Evolutionary conservation across 208 protist species (phyloP), one percentile per base, ranked within the genome.

Genomic region (Leishmania lainsoni): DNA sequence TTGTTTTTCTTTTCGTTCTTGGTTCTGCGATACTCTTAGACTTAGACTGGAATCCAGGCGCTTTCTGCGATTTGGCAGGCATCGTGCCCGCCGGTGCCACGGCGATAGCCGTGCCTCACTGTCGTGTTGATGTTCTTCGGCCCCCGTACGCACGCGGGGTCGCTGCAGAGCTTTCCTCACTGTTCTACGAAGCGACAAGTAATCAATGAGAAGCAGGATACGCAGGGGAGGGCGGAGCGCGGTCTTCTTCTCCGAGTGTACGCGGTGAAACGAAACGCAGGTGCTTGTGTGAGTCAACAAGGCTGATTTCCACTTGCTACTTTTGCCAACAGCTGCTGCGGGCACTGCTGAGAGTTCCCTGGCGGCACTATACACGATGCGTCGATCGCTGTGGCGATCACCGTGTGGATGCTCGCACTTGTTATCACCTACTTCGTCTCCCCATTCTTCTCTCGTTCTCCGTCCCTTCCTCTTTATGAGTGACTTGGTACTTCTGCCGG

Each of bases 1-100:
- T 76, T 70, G n/a, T 56, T 71, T 17, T 17, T 39, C 39, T 54
- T 69, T 65, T 49, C 26, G 69, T 51, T 78, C 39, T 58, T 42
- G 45, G 45, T 14, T 6, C 12, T 32, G n/a, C 26, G 16, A 26
- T 39, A 3, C 5, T 1, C 58, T 54, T 14, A 26, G 26, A 76
- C 49, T 39, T 61, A 66, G 73, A 65, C 29, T 14, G 61, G 14
- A 29, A 22, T 63, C 26, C 0, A 29, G 20, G 39, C 14, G 20
- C 17, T 39, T 71, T 71, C 20, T 71, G 16, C 3, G 63, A 42
- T 69, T 39, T 5, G 29, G 17, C 35, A 71, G 65, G 39, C 20
- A 14, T 45, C 35, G 5, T 9, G 65, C 20, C 65, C 20, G 48
- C 65, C 20, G 9, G 35, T 71, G 35, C 20, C 5, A 49, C 20